phyloP scores from a whole-genome alignment of 75 land plant genomes.

The Cupressus sempervirens region DNA sequence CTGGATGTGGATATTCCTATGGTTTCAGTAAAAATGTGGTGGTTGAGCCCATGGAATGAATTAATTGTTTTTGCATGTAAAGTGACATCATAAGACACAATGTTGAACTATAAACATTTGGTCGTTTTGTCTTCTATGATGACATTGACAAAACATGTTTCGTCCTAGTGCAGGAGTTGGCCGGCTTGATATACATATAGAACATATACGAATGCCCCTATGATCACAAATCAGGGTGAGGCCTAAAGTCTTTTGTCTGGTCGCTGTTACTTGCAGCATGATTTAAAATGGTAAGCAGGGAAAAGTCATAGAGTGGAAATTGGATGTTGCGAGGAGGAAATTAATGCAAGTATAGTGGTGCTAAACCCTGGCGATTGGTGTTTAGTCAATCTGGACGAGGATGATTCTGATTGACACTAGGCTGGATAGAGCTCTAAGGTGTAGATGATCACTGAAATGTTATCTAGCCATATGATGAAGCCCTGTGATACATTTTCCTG shows the following conservation, averaged over 20 bases:
- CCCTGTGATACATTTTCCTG: not conserved
- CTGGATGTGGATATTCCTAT: not conserved
- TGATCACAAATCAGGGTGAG: not conserved
- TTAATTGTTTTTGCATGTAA: not conserved
- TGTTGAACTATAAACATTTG: not conserved
- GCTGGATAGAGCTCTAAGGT: not conserved
- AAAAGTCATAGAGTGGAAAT: not conserved
- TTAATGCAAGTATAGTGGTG: not conserved
- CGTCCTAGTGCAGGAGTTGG: not conserved
- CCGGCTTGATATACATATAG: not conserved
- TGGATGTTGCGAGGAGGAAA: not conserved
- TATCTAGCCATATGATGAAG: not conserved
- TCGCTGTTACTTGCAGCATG: not conserved
- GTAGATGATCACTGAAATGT: not conserved
- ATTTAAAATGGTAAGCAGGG: not conserved
- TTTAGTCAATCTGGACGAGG: not conserved
- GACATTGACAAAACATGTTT: not conserved
- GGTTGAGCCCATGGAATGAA: not conserved
- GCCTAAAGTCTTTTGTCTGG: not conserved
- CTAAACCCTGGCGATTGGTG: not conserved
- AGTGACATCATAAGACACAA: not conserved
- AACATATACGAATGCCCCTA: not conserved
- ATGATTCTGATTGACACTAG: not conserved
- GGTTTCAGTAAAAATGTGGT: not conserved
- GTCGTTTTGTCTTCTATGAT: not conserved